Evolutionary conservation across 2,329 filamentous ascomycete species (phyloP), one percentile per base, ranked within the genome.

Genomic region (Harringtonia lauricola): DNA sequence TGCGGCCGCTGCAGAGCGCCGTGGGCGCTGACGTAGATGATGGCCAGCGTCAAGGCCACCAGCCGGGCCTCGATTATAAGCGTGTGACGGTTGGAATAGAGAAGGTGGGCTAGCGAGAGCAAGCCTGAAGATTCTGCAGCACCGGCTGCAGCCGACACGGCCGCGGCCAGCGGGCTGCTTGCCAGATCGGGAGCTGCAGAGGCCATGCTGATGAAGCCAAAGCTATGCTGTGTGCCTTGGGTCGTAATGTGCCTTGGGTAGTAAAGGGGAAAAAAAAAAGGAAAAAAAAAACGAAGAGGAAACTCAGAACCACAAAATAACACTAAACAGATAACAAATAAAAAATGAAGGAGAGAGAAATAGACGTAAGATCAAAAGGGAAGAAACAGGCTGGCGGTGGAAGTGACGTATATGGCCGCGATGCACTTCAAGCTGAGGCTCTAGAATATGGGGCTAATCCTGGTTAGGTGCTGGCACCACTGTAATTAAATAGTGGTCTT

Each of bases 1-100:
- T 83, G 79, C 1, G 90, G 90, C 17, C 87, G 76, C 14, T 83
- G 81, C 18, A 96, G 74, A 1, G 89, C 84, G n/a, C 84, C 86
- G 60, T 95, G 85, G 9, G 88, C 79, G 39, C 85, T 86, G 6
- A 86, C 72, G 62, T 85, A 92, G 57, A 95, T 94, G 42, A 88
- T 86, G 49, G 84, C 79, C 15, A 95, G 62, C 14, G 88, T 82
- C 24, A 85, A 81, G 47, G 80, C 56, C 45, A 76, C 59, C 37
- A 78, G 65, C 49, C 68, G 67, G 15, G 57, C 45, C 48, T 75
- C 65, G 12, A 76, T 60, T 1, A 66, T 39, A 31, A 76, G 54
- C 45, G 70, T 63, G 44, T 67, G 63, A 36, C 41, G 37, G 36
- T 49, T 33, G 4, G 17, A 17, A n/a, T 41, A 35, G 14, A 47